These are phyloP conservation scores for Cichorium intybus DNA, from an alignment of 140 eudicot genomes.

Conservation along the genomic window DNA sequence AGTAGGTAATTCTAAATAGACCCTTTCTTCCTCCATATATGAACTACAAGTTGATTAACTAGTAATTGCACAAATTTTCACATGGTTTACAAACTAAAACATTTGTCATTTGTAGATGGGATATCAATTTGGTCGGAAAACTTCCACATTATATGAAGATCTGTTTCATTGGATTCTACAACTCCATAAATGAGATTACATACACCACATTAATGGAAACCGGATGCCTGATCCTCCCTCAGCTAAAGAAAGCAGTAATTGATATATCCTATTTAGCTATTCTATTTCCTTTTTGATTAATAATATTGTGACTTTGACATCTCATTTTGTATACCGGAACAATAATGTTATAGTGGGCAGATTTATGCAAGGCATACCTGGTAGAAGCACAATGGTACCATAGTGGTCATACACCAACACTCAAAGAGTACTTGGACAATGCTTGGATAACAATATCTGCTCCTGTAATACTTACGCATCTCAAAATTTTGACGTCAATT, in stretches of 20 bases:
- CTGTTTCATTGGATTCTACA: conserved; percentile 19
- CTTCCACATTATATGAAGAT: conserved; percentile 38
- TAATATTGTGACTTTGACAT: background rate
- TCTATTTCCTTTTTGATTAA: background rate
- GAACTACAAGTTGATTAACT: too few species aligned
- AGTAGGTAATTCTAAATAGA: background rate
- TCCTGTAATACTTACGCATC: background rate
- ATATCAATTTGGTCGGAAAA: conserved; percentile 18
- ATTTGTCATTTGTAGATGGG: conserved; percentile 22
- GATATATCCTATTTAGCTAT: background rate
- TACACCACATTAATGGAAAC: conserved; percentile 17
- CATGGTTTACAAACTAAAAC: background rate
- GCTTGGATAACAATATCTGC: background rate
- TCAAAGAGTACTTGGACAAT: background rate
- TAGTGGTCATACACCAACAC: background rate
- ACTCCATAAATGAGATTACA: conserved; percentile 27
- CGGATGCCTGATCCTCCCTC: conserved; percentile 4
- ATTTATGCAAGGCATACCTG: background rate
- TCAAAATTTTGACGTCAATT: background rate
- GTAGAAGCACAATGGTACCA: background rate
- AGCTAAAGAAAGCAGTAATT: conserved; percentile 15
- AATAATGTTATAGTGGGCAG: background rate
- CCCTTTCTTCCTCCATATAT: background rate
- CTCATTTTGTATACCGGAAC: background rate
- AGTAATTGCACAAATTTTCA: background rate